Conservation (phyloP, 371 early-diverging fungal genomes). For the Apophysomyces variabilis region DNA sequence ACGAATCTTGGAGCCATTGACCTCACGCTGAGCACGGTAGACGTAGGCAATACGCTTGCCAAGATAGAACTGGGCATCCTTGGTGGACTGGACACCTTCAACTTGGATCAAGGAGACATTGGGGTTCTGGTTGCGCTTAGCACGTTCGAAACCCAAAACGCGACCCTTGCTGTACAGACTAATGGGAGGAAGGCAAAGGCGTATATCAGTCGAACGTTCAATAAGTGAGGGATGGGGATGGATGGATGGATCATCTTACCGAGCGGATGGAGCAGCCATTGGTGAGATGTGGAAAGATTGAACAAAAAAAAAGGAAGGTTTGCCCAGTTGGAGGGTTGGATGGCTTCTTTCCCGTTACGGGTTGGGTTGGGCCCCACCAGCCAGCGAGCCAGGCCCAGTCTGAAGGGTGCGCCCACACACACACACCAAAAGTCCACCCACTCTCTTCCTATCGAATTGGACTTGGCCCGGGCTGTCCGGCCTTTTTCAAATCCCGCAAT, state of each 20-base stretch:
- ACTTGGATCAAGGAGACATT: slow-evolving; percentile 91
- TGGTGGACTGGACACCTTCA: slow-evolving; percentile 89
- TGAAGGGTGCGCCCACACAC: too few relatives aligned
- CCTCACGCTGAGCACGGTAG: slow-evolving; percentile 88
- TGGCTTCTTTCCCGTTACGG: not conserved
- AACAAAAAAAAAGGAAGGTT: not conserved
- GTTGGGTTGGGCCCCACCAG: not conserved
- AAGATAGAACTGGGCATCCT: slow-evolving; percentile 89
- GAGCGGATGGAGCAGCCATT: slow-evolving; percentile 12
- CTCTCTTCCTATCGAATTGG: too few relatives aligned
- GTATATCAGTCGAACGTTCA: not conserved
- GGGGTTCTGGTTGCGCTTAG: slow-evolving; percentile 90
- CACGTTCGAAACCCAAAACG: slow-evolving; percentile 93
- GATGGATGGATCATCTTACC: slow-evolving; percentile 12
- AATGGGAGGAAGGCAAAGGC: slow-evolving; percentile 15
- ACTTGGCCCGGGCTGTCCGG: too few relatives aligned
- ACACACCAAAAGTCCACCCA: too few relatives aligned
- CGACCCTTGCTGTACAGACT: slow-evolving; percentile 98
- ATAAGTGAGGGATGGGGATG: slow-evolving; percentile 1
- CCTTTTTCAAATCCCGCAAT: too few relatives aligned
- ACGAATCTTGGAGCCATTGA: slow-evolving; percentile 92
- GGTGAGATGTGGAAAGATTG: not conserved
- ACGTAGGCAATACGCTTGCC: slow-evolving; percentile 87
- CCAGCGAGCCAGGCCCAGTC: not conserved
- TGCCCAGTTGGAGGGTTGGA: not conserved